Base-by-base conservation (phyloP, 805 yeast genomes). In the Myxozyma monticola region DNA sequence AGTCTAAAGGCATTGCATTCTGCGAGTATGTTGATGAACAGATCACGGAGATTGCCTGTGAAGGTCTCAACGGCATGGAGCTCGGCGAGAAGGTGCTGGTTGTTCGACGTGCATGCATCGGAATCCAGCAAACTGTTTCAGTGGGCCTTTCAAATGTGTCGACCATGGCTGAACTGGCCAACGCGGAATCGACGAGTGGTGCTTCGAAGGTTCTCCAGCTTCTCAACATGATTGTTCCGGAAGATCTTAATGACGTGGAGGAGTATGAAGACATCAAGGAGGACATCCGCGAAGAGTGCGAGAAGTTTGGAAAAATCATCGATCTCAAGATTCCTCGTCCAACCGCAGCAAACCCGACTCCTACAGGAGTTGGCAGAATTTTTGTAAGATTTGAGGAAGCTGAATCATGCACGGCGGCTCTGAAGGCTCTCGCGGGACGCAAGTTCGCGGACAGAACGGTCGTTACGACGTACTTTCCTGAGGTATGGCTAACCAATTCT, bases 331-430 rank as follows among this genome's bases (percentile, higher is more conserved):
- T 88, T 15, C 89, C 93, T 0, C 73, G 76, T 57, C 74, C 79
- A 62, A 60, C 75, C 57, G 70, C 74, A 63, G 48, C 78, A 68
- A 48, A 76, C 69, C 68, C 69, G 41, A 60, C 68, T 2, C 71
- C 72, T 31, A 74, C 84, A 2, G 87, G 85, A 4, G 74, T 83
- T 41, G 96, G 96, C 0, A 83, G 79, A 55, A 74, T 88, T 0
- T 88, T 75, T 65, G 79, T 86, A 20, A 80, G 83, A 65, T 89
- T 85, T 66, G 74, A 72, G 0, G 70, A 71, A 10, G 67, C 72
- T 1, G 76, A 76, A 1, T 67, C 69, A 1, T 83, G 95, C 1
- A 64, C 69, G 4, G 65, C 67, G 7, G 95, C 93, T 0, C 70
- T 80, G 67, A 51, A 67, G 8, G 76, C 73, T 8, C 59, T 88